Base-by-base conservation (phyloP, 768 basidiomycete species). In the Russula emetica region DNA sequence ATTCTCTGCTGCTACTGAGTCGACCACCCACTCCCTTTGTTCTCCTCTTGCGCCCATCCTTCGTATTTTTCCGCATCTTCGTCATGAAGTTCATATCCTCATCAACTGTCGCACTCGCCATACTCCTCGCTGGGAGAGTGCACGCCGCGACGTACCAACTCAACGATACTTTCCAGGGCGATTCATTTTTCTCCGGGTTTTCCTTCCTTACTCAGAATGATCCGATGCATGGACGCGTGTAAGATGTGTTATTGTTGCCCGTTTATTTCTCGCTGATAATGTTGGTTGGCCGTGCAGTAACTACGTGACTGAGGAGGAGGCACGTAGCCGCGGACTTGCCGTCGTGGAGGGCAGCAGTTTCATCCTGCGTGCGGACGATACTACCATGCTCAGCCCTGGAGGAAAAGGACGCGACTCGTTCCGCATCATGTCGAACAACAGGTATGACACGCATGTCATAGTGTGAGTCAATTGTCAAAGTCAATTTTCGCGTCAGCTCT, bases 181-280 rank as follows among this genome's bases (percentile, higher is more conserved):
- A 68, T 63, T 77, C 74, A 22, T 86, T 87, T 68, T 76, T 83
- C 61, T 73, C 74, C n/a, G 71, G 76, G 13, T 88, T 88, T 69
- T 63, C 70, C 5, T 79, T 78, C 68, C 69, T 83, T 68, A 75
- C 76, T 22, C 79, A 82, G 45, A 13, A 80, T 1, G 86, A 88
- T 69, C 86, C 86, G 6, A 87, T 86, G 9, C 77, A 85, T 65
- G 86, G 86, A 30, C 78, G 85, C 58, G 87, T 89, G 86, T 86
- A 72, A 69, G 82, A 49, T 24, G 14, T 24, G 30, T 14, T 28
- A 54, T 22, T 50, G 16, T 7, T 4, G 50, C 7, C 10, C 28
- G 10, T 26, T 18, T 18, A 0, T 34, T 34, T 34, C 4, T 32
- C 28, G 5, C 42, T 9, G 18, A 38, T 30, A 11, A 18, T 55